Evolutionary conservation across 2,329 filamentous ascomycete species (phyloP).

Genomic region (Westerdykella sp.): DNA sequence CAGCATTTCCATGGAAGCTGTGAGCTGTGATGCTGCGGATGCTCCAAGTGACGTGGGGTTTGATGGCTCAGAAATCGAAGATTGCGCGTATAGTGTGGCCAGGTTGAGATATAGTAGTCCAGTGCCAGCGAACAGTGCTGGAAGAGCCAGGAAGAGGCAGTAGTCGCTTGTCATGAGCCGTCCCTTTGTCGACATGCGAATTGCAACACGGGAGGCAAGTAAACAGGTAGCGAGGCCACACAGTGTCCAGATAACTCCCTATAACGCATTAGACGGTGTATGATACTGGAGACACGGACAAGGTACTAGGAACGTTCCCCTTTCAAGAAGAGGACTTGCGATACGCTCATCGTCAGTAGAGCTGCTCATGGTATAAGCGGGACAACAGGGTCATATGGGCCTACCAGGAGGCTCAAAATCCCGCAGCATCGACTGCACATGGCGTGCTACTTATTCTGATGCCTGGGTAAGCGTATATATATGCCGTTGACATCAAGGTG

Average conservation of each 20-base stretch:
- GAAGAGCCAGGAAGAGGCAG: slow-evolving; percentile 11
- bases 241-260: slow-evolving; percentile 7
- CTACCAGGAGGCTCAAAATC: too few species aligned
- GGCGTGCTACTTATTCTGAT: too few species aligned
- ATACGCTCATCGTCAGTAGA: not conserved
- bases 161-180: slow-evolving; percentile 10
- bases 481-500: too few species aligned
- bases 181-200: slow-evolving; percentile 11
- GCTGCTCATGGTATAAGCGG: too few species aligned
- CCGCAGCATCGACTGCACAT: too few species aligned
- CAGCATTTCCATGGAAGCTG: slow-evolving; percentile 11
- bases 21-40: slow-evolving; percentile 4
- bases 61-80: not conserved
- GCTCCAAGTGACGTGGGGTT: not conserved
- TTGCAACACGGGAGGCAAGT: slow-evolving; percentile 7
- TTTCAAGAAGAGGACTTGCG: not conserved
- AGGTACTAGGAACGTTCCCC: not conserved
- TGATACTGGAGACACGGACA: not conserved
- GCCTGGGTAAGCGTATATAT: too few species aligned
- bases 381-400: too few species aligned
- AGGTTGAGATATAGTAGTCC: slow-evolving; percentile 8
- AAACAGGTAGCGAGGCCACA: slow-evolving; percentile 6
- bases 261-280: not conserved
- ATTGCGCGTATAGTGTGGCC: slow-evolving; percentile 4
- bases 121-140: slow-evolving; percentile 8